Base-by-base conservation (phyloP, 805 yeast genomes). In the Candida dajiaensis region DNA sequence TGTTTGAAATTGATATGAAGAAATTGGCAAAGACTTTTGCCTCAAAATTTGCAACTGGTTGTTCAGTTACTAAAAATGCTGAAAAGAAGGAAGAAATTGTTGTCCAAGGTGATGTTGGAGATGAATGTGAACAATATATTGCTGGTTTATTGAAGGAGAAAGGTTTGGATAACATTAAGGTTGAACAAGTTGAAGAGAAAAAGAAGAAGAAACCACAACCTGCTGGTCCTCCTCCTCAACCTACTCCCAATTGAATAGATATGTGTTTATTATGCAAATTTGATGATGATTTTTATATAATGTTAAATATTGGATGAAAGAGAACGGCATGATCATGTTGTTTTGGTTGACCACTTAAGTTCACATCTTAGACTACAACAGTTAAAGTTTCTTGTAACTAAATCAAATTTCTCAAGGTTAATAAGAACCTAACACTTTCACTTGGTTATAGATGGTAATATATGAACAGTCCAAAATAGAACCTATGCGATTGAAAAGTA, bases 91-190 rank as follows among this genome's bases (percentile, higher is more conserved):
- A 92, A 51, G 98, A 90, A 62, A 80, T 90, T 47, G 78, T 88
- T 48, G 84, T 90, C 49, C 97, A 90, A 70, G 98, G 98, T 58
- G 98, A 92, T 66, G 94, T 90, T 39, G 85, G 89, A 47, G 97
- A 89, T 54, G 96, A 85, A 58, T 94, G 89, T 25, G 95, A 86
- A 62, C 85, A 70, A 6, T 85, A 85, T 56, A 78, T 90, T 51
- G 78, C 74, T 42, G 77, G 76, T 40, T 68, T 89, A 55, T 72
- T 90, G 55, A 80, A 82, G 55, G 94, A 88, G 56, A 85, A 88
- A 67, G 96, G 95, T 0, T 68, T 92, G 54, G 74, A 79, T 42
- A 88, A 85, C 50, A 85, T 90, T 51, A 89, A 89, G 67, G 92
- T 90, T n/a, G 97, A 89, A 66, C 85, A 81, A 56, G 76, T 85